Conservation (phyloP, 2,329 filamentous ascomycete genomes). For the Colletotrichum sp. region DNA sequence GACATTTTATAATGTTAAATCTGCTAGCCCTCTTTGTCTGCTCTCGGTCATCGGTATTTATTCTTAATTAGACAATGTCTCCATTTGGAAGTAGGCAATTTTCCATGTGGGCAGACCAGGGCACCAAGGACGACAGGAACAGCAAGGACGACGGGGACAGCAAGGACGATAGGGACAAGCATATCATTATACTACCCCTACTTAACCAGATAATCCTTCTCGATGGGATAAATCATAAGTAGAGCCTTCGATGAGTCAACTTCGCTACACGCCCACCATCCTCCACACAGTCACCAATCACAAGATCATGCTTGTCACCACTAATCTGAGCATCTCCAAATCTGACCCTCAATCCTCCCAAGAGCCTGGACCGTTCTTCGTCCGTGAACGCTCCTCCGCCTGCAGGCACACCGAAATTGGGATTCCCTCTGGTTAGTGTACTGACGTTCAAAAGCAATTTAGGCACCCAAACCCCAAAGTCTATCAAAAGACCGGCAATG, state of each 20-base stretch:
- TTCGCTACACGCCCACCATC: neutral
- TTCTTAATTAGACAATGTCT: too few species aligned
- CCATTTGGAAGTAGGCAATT: too few species aligned
- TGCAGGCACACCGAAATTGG: neutral
- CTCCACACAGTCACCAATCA: neutral
- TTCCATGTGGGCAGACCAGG: too few species aligned
- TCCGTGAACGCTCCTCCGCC: neutral
- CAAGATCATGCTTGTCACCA: neutral
- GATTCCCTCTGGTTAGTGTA: neutral
- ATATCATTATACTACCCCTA: too few species aligned
- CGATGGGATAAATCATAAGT: neutral
- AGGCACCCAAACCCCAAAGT: neutral
- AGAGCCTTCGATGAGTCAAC: neutral
- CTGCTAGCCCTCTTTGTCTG: too few species aligned
- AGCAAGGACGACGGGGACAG: too few species aligned
- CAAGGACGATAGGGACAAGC: too few species aligned
- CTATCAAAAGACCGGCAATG: neutral
- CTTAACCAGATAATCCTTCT: neutral
- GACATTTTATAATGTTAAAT: neutral
- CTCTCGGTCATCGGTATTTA: too few species aligned
- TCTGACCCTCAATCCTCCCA: neutral
- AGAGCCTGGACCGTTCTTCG: neutral
- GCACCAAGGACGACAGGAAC: too few species aligned
- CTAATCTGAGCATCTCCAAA: neutral
- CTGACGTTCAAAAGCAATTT: neutral